These are phyloP conservation scores for Mucor lusitanicus DNA, from an alignment of 371 early-diverging fungal species.

Conservation along the genomic window DNA sequence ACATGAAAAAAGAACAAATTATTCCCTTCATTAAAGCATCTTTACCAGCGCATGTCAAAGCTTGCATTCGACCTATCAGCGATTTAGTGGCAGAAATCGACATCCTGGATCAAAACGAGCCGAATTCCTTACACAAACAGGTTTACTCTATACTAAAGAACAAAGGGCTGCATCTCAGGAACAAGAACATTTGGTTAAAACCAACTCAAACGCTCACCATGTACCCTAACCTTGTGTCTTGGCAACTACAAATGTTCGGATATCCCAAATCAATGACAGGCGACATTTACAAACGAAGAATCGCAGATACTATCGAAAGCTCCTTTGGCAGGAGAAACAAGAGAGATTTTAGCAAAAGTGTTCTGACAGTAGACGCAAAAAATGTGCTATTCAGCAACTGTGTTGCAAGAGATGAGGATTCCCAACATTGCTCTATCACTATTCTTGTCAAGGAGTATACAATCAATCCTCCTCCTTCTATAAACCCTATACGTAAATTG, in stretches of 20 bases:
- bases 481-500: background rate
- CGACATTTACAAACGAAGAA: background rate
- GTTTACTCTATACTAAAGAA: background rate
- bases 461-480: background rate
- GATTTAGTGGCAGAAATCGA: background rate
- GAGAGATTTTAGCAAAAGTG: background rate
- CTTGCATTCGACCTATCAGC: background rate
- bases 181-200: background rate
- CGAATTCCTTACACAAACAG: background rate
- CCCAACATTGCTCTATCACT: background rate
- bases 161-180: background rate
- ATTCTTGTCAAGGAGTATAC: background rate
- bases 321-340: background rate
- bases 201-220: background rate
- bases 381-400: background rate
- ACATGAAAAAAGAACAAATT: background rate
- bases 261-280: background rate
- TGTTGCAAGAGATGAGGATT: too few species aligned
- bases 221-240: background rate
- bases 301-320: background rate
- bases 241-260: background rate
- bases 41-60: background rate
- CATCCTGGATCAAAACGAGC: background rate
- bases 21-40: background rate
- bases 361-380: background rate